Percentiles rank a stretch among this genome's conserved stretches.
Conservation (phyloP, 345 rosid species). For the Microcos paniculata region DNA sequence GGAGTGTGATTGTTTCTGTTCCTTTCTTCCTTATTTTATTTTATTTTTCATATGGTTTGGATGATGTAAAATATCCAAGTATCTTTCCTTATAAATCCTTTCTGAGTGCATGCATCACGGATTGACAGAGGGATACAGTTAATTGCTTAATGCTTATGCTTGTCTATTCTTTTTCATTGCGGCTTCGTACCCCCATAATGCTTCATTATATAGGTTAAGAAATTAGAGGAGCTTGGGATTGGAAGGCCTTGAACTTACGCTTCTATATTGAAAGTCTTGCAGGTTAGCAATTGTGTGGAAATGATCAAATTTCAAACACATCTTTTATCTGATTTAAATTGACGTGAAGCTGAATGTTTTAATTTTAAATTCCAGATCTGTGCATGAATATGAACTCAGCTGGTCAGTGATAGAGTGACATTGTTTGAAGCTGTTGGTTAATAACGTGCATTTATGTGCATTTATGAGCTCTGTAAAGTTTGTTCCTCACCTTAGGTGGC, state of each 20-base stretch:
- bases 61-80: background rate
- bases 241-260: slow-evolving; percentile 99
- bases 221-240: slow-evolving; percentile 97
- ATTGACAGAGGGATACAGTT: background rate
- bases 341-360: background rate
- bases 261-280: slow-evolving; percentile 77
- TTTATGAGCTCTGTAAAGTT: no score
- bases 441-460: no score
- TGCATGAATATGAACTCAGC: background rate
- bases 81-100: background rate
- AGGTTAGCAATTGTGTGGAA: slow-evolving; percentile 44
- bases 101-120: slow-evolving; percentile 6
- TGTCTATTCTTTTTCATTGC: no score
- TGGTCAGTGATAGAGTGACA: no score
- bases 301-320: slow-evolving; percentile 2
- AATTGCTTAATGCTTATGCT: background rate
- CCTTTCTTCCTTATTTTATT: background rate
- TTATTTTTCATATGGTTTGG: background rate
- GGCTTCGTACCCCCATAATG: slow-evolving; percentile 14
- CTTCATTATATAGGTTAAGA: slow-evolving; percentile 66
- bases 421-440: no score
- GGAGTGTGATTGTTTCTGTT: background rate
- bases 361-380: background rate
- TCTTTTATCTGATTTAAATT: slow-evolving; percentile 10
- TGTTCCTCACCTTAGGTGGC: no score